Evolutionary conservation across 441 rosid species (phyloP).

Genomic region (Viola pubescens): DNA sequence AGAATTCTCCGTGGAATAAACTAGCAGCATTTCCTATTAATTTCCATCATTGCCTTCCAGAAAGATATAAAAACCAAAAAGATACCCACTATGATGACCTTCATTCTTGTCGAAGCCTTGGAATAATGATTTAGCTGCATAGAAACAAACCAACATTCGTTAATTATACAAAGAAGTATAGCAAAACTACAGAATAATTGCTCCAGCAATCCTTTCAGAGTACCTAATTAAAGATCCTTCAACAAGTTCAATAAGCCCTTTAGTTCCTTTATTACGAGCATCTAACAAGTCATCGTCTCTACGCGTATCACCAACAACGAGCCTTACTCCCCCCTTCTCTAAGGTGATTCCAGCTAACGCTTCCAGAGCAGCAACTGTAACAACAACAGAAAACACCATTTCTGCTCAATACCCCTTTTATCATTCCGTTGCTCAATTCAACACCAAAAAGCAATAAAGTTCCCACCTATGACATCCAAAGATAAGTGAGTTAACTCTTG

Average conservation of each 20-base stretch:
- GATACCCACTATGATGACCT: constrained; percentile 39
- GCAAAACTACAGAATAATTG: constrained; percentile 2
- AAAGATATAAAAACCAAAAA: constrained; percentile 1
- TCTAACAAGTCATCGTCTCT: constrained; percentile 7
- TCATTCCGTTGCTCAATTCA: neutral
- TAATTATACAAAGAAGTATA: constrained; percentile 3
- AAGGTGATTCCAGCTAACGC: constrained; percentile 67
- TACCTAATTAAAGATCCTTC: constrained; percentile 57
- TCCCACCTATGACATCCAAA: constrained; percentile 46
- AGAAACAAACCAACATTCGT: constrained; percentile 17
- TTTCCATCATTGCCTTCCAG: neutral
- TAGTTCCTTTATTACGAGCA: constrained; percentile 48
- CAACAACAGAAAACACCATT: constrained; percentile 1
- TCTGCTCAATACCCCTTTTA: neutral
- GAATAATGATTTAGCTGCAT: constrained; percentile 50
- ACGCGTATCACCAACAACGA: neutral
- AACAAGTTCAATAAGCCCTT: constrained; percentile 64
- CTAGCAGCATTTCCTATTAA: constrained; percentile 42
- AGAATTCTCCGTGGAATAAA: constrained; percentile 67
- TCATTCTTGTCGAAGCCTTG: constrained; percentile 35
- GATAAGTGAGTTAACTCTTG: constrained; percentile 31
- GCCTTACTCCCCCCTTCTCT: constrained; percentile 54
- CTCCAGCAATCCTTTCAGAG: constrained; percentile 3
- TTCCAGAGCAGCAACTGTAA: constrained; percentile 68
- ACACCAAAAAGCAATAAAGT: neutral